A percentile compares a stretch with the other conserved stretches of the same genome.
Evolutionary conservation across 2,329 filamentous ascomycete species (phyloP).

Genomic region (Endoconidiophora laricicola): DNA sequence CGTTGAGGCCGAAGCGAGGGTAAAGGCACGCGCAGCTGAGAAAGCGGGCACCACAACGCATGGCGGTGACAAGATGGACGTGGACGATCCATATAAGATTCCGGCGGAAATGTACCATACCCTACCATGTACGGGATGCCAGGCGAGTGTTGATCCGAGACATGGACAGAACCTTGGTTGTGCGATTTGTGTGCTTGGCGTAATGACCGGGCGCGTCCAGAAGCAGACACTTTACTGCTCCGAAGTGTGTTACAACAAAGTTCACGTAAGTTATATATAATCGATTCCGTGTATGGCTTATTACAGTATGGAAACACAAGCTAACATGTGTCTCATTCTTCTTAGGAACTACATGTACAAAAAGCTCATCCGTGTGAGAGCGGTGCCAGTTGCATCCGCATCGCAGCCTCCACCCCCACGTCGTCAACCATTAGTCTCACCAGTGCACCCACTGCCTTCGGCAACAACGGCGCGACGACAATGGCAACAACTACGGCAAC

Average conservation of each 20-base stretch:
- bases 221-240: conserved; percentile 30
- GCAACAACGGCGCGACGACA: not conserved
- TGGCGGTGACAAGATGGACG: not conserved
- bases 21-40: conserved; percentile 16
- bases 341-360: conserved; percentile 8
- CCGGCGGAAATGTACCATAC: conserved; percentile 22
- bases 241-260: conserved; percentile 24
- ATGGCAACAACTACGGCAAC: not conserved
- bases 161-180: conserved; percentile 25
- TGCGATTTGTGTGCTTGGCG: conserved; percentile 28
- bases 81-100: conserved; percentile 13
- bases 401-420: conserved; percentile 1
- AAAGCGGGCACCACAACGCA: not conserved
- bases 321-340: not conserved
- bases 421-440: not conserved
- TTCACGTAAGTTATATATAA: conserved; percentile 23
- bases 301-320: not conserved
- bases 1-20: conserved; percentile 11
- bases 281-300: too few relatives aligned
- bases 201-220: conserved; percentile 21
- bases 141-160: conserved; percentile 19
- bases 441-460: not conserved
- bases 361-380: conserved; percentile 12
- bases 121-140: conserved; percentile 25
- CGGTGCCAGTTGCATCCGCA: conserved; percentile 11